These are phyloP conservation scores for Hemileia vastatrix DNA, from an alignment of 1,284 basidiomycete genomes.

Conservation along the genomic window DNA sequence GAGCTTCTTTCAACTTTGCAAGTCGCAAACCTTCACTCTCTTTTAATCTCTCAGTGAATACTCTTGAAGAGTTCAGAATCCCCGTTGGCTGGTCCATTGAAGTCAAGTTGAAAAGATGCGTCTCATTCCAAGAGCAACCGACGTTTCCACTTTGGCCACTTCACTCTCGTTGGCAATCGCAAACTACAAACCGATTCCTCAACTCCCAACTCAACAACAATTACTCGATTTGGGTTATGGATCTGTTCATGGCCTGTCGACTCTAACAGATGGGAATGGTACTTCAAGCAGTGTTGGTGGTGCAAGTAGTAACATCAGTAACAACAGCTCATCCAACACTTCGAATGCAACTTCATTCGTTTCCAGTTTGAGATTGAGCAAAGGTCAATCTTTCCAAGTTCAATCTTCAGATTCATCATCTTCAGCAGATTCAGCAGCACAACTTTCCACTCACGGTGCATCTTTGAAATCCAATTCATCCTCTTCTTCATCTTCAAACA, in stretches of 20 bases:
- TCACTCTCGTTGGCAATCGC: constrained; percentile 38
- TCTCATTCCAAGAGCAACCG: constrained; percentile 5
- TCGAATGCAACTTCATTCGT: too few species aligned
- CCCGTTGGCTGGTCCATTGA: not conserved
- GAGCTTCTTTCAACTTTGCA: too few species aligned
- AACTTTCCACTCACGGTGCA: too few species aligned
- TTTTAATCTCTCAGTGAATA: not conserved
- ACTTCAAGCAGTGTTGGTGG: not conserved
- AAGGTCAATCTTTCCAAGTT: too few species aligned
- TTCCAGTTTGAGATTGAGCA: too few species aligned
- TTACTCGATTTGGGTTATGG: not conserved
- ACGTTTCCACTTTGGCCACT: constrained; percentile 28
- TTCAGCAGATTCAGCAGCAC: too few species aligned
- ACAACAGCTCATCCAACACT: too few species aligned
- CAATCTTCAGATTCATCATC: too few species aligned
- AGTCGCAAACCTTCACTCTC: too few species aligned
- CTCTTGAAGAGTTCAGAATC: not conserved
- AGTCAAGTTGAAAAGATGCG: constrained; percentile 4
- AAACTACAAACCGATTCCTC: constrained; percentile 42
- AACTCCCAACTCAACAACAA: not conserved
- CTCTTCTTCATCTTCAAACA: not conserved
- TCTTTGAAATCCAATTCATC: too few species aligned
- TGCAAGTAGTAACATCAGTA: too few species aligned
- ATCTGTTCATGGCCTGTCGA: not conserved
- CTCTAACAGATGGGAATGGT: not conserved